Evolutionary conservation across 2,329 filamentous ascomycete genomes (phyloP).

Genomic region (Aureobasidium subglaciale): DNA sequence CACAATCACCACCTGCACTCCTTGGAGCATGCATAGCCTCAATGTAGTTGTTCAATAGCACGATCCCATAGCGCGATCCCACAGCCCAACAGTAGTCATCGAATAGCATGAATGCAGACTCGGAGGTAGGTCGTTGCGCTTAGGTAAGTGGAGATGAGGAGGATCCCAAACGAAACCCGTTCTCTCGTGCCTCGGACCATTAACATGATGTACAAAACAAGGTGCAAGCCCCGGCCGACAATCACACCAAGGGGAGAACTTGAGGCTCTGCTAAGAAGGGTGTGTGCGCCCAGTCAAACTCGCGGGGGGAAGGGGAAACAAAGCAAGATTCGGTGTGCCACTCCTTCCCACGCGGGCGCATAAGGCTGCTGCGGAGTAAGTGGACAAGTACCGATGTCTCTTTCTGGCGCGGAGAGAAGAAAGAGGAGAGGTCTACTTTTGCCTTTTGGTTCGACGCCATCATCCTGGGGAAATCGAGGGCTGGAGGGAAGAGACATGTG

Average conservation of each 20-base stretch:
- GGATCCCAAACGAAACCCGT: not conserved
- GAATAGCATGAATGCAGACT: not conserved
- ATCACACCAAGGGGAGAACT: not conserved
- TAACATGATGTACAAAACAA: not conserved
- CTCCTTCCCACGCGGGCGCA: not conserved
- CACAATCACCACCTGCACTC: not conserved
- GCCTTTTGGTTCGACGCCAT: not conserved
- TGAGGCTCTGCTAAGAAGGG: not conserved
- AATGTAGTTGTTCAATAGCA: not conserved
- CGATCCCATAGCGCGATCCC: not conserved
- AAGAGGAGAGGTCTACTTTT: not conserved
- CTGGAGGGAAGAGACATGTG: not conserved
- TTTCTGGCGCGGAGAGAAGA: not conserved
- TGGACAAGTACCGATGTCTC: not conserved
- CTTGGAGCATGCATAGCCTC: not conserved
- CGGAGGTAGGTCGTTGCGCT: not conserved
- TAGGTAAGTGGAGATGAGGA: not conserved
- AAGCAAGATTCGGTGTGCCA: not conserved
- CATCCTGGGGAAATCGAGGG: constrained; percentile 9
- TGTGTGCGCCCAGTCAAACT: not conserved
- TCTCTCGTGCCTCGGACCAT: not conserved
- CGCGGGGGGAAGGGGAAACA: not conserved
- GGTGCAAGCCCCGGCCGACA: not conserved
- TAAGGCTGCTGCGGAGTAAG: not conserved
- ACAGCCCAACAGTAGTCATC: no score